Evolutionary conservation across 352 stramenopile genomes (phyloP).

Genomic region (Phytophthora cryptogea): DNA sequence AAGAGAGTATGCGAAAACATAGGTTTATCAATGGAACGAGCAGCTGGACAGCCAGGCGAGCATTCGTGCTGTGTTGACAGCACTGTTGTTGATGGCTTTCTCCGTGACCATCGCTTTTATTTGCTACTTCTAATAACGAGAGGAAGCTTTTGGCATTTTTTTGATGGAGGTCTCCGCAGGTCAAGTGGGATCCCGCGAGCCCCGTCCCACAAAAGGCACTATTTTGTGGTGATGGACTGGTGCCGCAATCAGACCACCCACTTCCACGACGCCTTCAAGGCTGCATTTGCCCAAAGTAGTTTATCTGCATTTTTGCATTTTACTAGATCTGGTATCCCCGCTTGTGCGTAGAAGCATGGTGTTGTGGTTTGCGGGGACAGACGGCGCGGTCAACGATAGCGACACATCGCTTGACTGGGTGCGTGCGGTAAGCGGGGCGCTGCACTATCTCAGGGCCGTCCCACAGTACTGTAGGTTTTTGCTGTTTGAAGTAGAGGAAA

Average conservation of each 20-base stretch:
- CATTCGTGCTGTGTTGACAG: no score
- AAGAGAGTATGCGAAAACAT: neutral
- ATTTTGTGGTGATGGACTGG: neutral
- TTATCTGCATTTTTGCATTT: no score
- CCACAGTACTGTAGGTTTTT: neutral
- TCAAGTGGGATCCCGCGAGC: neutral
- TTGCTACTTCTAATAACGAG: no score
- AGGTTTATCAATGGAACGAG: no score
- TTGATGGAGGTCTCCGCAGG: no score
- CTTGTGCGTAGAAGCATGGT: no score
- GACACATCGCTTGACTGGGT: slow-evolving; percentile 6
- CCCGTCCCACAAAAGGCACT: neutral
- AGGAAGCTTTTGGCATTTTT: no score
- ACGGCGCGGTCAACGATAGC: neutral
- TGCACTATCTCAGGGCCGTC: slow-evolving; percentile 13
- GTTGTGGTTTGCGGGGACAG: neutral
- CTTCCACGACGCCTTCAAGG: neutral
- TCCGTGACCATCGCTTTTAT: no score
- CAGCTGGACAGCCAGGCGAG: no score
- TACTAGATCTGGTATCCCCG: no score
- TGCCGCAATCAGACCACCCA: neutral
- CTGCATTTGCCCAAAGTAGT: no score
- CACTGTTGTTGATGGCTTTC: no score
- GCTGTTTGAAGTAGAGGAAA: neutral
- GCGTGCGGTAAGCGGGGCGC: slow-evolving; percentile 6